These are phyloP conservation scores for Eucalyptus pumila DNA, from an alignment of 345 rosid species.

Conservation along the genomic window DNA sequence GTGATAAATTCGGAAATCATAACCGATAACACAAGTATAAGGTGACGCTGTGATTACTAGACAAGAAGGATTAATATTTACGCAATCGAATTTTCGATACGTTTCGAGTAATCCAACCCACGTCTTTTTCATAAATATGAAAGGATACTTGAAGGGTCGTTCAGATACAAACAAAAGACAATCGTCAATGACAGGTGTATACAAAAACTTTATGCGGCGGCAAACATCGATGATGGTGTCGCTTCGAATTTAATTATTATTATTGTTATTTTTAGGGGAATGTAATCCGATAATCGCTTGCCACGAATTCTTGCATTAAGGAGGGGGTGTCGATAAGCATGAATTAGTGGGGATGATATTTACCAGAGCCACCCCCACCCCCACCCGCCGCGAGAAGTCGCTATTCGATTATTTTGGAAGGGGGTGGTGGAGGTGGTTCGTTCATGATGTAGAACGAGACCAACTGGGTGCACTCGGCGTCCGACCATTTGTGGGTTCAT, in stretches of 20 bases:
- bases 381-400: neutral
- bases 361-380: neutral
- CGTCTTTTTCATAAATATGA: too few relatives aligned
- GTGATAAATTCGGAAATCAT: neutral
- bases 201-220: neutral
- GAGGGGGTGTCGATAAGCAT: neutral
- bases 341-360: neutral
- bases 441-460: neutral
- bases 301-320: neutral
- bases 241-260: accelerated
- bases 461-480: neutral
- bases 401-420: neutral
- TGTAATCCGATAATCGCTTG: neutral
- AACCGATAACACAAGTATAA: neutral
- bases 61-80: neutral
- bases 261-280: neutral
- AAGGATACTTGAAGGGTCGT: neutral
- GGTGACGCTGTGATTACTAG: neutral
- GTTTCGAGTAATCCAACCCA: neutral
- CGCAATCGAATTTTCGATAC: accelerated
- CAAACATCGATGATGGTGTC: neutral
- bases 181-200: accelerated
- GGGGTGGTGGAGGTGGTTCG: neutral
- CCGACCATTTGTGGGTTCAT: neutral
- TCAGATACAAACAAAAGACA: accelerated